Conservation (phyloP, 2,329 filamentous ascomycete species). For the Teratosphaeria viscida region DNA sequence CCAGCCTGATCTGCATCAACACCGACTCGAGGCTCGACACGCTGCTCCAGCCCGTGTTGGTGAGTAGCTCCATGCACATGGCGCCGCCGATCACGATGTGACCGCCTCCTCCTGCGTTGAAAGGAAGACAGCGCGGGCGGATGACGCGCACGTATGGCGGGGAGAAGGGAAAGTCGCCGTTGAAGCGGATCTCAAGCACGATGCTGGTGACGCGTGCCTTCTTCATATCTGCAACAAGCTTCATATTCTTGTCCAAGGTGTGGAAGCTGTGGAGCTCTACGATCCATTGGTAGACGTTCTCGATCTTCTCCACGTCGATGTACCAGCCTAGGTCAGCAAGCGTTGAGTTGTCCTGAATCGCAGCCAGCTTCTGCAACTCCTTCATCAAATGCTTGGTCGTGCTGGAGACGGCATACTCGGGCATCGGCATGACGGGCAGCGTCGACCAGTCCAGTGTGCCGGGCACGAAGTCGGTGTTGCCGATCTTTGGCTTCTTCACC, state of each 20-base stretch:
- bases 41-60: conserved; percentile 71
- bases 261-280: conserved; percentile 76
- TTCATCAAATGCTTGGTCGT: conserved; percentile 54
- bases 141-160: conserved; percentile 81
- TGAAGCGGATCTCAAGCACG: conserved; percentile 73
- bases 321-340: conserved; percentile 71
- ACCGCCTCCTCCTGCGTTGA: conserved; percentile 64
- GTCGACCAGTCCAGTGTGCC: conserved; percentile 46
- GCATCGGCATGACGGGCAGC: conserved; percentile 55
- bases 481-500: not conserved
- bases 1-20: conserved; percentile 68
- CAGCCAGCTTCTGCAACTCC: conserved; percentile 54
- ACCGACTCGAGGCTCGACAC: conserved; percentile 66
- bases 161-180: conserved; percentile 60
- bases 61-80: conserved; percentile 66
- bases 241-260: conserved; percentile 35
- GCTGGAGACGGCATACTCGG: conserved; percentile 51
- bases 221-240: conserved; percentile 67
- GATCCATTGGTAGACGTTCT: conserved; percentile 83
- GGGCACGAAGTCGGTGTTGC: conserved; percentile 9
- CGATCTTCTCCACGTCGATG: conserved; percentile 55
- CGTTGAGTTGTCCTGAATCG: conserved; percentile 48
- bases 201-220: conserved; percentile 51
- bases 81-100: conserved; percentile 79
- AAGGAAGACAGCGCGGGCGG: conserved; percentile 66